Conservation (phyloP, 2,329 filamentous ascomycete genomes). For the Neonectria neomacrospora region DNA sequence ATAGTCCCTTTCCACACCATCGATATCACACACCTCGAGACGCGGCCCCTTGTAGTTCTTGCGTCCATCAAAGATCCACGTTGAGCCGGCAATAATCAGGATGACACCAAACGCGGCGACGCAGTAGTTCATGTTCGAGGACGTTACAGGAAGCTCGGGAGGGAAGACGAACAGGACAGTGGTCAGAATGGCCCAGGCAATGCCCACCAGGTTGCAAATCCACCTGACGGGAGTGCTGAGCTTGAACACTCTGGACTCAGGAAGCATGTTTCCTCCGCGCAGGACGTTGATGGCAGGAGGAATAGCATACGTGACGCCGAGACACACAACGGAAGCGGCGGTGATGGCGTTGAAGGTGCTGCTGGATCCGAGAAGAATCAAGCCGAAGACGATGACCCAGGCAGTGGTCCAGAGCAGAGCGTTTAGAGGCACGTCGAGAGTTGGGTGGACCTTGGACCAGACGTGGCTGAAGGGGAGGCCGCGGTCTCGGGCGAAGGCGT, state of each 20-base stretch:
- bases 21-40: conserved; percentile 35
- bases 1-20: conserved; percentile 16
- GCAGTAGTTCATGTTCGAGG: conserved; percentile 74
- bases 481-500: conserved; percentile 72
- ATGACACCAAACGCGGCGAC: conserved; percentile 61
- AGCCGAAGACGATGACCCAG: conserved; percentile 74
- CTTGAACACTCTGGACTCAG: conserved; percentile 57
- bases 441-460: conserved; percentile 70
- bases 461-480: conserved; percentile 72
- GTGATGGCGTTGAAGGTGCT: conserved; percentile 79
- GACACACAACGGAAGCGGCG: conserved; percentile 76
- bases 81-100: conserved; percentile 54
- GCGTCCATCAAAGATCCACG: conserved; percentile 62
- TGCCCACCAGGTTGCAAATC: conserved; percentile 57
- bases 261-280: conserved; percentile 73
- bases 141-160: conserved; percentile 71
- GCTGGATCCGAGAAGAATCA: conserved; percentile 74
- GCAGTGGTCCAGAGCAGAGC: conserved; percentile 69
- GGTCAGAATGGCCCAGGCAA: conserved; percentile 75
- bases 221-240: conserved; percentile 51
- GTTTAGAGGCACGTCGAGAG: conserved; percentile 73
- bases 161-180: conserved; percentile 82
- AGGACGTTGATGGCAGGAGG: conserved; percentile 76
- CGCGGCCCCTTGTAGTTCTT: conserved; percentile 57
- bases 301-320: conserved; percentile 80